Percentiles rank a stretch among this genome's conserved stretches.
phyloP scores from a whole-genome alignment of 208 protist genomes.

The Ichthyophonus hoferi region DNA sequence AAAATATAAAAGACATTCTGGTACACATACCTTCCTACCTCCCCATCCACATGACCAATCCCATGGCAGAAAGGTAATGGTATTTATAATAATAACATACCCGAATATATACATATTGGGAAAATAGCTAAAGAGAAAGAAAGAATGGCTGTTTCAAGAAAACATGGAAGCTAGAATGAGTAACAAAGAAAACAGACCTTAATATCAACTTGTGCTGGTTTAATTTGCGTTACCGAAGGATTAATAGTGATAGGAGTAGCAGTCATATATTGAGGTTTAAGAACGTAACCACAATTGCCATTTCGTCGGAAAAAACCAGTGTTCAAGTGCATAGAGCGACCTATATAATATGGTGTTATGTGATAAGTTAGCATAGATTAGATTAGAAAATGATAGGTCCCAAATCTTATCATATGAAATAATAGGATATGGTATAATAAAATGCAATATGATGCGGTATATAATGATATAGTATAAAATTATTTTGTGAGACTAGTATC shows the following conservation, averaged over 20 bases:
- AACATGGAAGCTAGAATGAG: no score
- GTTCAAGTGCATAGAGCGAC: constrained; percentile 70
- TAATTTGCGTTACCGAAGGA: not conserved
- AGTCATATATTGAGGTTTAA: constrained; percentile 35
- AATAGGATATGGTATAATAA: not conserved
- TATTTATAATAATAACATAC: no score
- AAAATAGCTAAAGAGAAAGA: no score
- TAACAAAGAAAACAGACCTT: no score
- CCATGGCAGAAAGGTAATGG: no score
- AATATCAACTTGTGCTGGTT: not conserved
- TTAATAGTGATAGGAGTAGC: not conserved
- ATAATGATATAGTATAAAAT: not conserved
- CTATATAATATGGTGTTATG: not conserved
- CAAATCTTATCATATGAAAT: not conserved
- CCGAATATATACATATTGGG: no score
- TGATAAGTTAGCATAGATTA: not conserved
- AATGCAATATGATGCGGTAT: not conserved
- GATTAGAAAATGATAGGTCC: not conserved
- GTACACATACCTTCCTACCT: no score
- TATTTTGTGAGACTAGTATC: not conserved
- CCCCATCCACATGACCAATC: no score
- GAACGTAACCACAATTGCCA: constrained; percentile 51
- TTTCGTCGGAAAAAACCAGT: constrained; percentile 78
- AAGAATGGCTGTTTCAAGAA: no score
- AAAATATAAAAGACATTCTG: no score